Base-by-base conservation (phyloP, 768 basidiomycete species). In the Lentinula sp. region DNA sequence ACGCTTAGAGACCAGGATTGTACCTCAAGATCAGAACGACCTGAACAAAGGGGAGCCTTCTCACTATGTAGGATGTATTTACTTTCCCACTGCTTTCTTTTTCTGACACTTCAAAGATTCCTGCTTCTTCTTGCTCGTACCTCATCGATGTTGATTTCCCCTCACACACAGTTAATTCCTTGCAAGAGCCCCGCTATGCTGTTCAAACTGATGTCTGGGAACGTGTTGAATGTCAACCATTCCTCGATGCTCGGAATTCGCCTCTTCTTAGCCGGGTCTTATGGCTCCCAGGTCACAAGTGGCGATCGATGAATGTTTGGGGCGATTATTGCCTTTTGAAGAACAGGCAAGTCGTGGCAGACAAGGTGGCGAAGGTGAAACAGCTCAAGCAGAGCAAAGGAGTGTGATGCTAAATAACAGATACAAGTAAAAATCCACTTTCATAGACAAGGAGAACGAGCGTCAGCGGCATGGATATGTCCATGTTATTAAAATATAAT, bases 241-340 rank as follows among this genome's bases (percentile, higher is more conserved):
- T 97, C 80, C 79, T 99, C 60, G 95, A 99, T 70, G 82, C 86
- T 6, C 77, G 79, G 28, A 82, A 89, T 68, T 95, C 95, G 1
- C 77, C 83, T 37, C 70, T 85, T 57, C 73, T 93, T 63, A 88
- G 90, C 45, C 80, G 96, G 56, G 81, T 85, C 32, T 77, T 98
- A 61, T 96, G 90, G 87, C 69, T 91, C 43, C 96, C 95, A 6
- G 84, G 86, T 12, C 71, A 79, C 50, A 73, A 73, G 62, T 92
- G 93, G 87, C 83, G 87, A 64, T 74, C 72, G 28, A 73, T 73
- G 64, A 93, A 96, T 69, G 80, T 81, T 61, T 97, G 82, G 72
- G 96, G 96, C 1, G 93, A 98, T 67, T 97, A 93, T 70, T 97
- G 95, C 71, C 70, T 99, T 63, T 77, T 99, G 63, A 85, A 80